phyloP scores from a whole-genome alignment of 176 grass and related monocot species.

The Zea mays region DNA sequence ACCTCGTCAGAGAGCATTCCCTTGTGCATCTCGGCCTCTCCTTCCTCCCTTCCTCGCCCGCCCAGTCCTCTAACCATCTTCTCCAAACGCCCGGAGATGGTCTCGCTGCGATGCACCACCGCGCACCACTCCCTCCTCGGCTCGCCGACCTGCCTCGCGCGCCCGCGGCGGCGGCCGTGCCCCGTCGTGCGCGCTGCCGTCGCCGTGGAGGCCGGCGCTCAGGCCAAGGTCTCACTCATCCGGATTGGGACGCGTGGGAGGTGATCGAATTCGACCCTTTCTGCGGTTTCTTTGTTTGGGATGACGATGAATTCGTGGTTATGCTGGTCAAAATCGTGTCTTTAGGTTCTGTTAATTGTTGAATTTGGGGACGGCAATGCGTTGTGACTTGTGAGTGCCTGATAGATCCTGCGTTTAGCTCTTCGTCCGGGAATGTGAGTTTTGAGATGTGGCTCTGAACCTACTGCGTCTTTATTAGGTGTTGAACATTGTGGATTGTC shows the following conservation, averaged over 20 bases:
- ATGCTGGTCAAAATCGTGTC: conserved; percentile 22
- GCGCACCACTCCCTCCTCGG: conserved; percentile 48
- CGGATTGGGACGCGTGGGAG: conserved; percentile 93
- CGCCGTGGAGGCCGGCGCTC: conserved; percentile 65
- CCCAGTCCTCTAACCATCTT: neutral
- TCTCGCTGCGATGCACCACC: conserved; percentile 57
- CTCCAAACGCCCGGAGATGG: conserved; percentile 35
- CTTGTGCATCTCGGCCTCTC: conserved; percentile 7
- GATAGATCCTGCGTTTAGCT: conserved; percentile 1
- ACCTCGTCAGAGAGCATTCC: neutral
- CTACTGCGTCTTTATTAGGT: neutral
- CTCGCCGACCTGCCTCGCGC: conserved; percentile 45
- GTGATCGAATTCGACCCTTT: conserved; percentile 48
- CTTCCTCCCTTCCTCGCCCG: neutral
- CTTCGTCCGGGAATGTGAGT: neutral
- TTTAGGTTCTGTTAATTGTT: conserved; percentile 10
- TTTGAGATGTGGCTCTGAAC: conserved; percentile 20
- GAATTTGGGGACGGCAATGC: conserved; percentile 24
- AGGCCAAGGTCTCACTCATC: conserved; percentile 80
- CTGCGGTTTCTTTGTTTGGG: neutral
- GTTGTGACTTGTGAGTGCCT: neutral
- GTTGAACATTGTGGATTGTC: neutral
- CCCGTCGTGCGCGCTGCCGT: conserved; percentile 59
- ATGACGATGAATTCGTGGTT: neutral
- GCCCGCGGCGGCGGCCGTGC: conserved; percentile 37